Evolutionary conservation across 305 asterid genomes (phyloP).

Genomic region (Fraxinus albicans): DNA sequence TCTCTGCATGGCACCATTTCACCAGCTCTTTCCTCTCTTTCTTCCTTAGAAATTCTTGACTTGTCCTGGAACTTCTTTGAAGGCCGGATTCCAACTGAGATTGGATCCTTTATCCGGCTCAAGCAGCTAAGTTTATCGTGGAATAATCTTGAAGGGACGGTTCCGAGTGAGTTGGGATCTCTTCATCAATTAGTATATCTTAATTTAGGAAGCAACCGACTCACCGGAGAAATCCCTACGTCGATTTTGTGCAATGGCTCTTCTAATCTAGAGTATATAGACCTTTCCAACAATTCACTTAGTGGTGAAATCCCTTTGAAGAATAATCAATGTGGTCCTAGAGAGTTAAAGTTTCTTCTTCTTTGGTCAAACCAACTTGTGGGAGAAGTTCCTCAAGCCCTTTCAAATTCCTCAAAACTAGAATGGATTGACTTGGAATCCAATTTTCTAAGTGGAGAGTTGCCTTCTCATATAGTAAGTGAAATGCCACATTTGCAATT

Average conservation of each 20-base stretch:
- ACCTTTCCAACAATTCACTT: constrained; percentile 75
- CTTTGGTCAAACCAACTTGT: constrained; percentile 71
- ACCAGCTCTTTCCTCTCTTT: constrained; percentile 51
- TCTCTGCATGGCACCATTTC: constrained; percentile 64
- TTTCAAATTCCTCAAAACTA: constrained; percentile 59
- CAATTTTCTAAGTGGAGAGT: constrained; percentile 55
- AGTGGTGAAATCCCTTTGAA: constrained; percentile 58
- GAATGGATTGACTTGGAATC: constrained; percentile 79
- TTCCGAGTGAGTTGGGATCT: constrained; percentile 52
- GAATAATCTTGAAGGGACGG: constrained; percentile 55
- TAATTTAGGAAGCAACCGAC: constrained; percentile 64
- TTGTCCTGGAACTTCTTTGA: constrained; percentile 59
- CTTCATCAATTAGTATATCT: constrained; percentile 54
- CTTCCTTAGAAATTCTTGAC: constrained; percentile 57
- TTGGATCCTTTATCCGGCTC: constrained; percentile 49
- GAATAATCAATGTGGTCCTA: constrained; percentile 40
- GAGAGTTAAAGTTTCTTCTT: constrained; percentile 56
- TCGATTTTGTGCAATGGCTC: constrained; percentile 64
- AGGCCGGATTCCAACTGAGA: constrained; percentile 54
- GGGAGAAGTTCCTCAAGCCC: constrained; percentile 57
- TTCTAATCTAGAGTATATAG: constrained; percentile 52
- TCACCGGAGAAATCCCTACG: constrained; percentile 59
- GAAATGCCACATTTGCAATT: constrained; percentile 54
- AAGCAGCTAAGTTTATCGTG: constrained; percentile 63
- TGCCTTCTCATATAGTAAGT: constrained; percentile 48